Percentiles rank a stretch among this genome's conserved stretches.
These are phyloP conservation scores for Pochonia chlamydosporia DNA, from an alignment of 2,329 filamentous ascomycete species.

Conservation along the genomic window DNA sequence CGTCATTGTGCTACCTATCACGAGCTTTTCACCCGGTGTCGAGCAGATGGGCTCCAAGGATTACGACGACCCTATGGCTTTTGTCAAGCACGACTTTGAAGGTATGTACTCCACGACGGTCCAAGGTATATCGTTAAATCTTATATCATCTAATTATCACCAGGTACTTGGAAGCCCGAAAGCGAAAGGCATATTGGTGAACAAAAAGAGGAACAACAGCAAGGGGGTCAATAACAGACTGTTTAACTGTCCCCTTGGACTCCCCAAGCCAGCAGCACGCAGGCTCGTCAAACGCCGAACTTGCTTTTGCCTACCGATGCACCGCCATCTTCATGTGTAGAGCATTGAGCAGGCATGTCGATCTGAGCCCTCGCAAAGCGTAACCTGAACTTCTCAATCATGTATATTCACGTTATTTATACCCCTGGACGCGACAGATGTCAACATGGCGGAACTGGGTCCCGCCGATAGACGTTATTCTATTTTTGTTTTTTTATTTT, in stretches of 20 bases:
- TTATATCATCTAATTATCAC: slow-evolving; percentile 7
- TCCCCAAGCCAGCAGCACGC: too few species aligned
- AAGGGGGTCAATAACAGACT: background rate
- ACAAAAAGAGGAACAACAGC: slow-evolving; percentile 17
- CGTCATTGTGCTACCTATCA: slow-evolving; percentile 89
- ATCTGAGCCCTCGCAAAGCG: too few species aligned
- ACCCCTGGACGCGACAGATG: background rate
- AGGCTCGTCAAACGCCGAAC: too few species aligned
- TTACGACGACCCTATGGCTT: slow-evolving; percentile 88
- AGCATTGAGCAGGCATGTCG: too few species aligned
- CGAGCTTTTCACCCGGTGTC: slow-evolving; percentile 93
- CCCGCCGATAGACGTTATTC: background rate
- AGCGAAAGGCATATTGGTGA: slow-evolving; percentile 64
- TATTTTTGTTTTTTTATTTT: background rate
- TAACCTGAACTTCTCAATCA: too few species aligned
- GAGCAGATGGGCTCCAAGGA: slow-evolving; percentile 88
- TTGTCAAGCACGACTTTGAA: slow-evolving; percentile 95
- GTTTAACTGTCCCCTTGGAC: background rate
- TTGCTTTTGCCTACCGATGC: too few species aligned
- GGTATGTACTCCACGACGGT: slow-evolving; percentile 54
- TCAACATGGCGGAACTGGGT: background rate
- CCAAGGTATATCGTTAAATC: slow-evolving; percentile 8
- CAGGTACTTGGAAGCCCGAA: slow-evolving; percentile 74
- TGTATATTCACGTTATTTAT: background rate
- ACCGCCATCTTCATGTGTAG: too few species aligned